These are phyloP conservation scores for Serpula lacrymans DNA, from an alignment of 768 basidiomycete genomes.

Conservation along the genomic window DNA sequence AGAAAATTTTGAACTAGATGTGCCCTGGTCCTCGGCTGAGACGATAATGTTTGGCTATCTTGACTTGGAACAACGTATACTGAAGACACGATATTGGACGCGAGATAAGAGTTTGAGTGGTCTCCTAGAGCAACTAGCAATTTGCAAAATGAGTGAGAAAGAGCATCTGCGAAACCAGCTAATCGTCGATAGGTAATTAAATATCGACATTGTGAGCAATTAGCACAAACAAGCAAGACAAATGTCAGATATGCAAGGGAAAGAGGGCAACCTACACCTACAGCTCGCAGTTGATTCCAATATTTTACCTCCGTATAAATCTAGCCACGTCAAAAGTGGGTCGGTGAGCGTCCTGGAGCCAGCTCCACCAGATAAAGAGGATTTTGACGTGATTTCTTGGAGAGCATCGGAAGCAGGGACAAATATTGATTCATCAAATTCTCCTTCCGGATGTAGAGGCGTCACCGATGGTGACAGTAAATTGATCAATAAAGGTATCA, in stretches of 20 bases:
- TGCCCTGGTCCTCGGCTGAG: conserved; percentile 35
- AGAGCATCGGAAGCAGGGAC: conserved; percentile 66
- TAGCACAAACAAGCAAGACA: neutral
- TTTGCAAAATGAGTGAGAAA: conserved; percentile 74
- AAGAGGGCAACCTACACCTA: conserved; percentile 27
- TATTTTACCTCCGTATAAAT: conserved; percentile 50
- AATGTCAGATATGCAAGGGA: neutral
- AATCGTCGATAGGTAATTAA: conserved; percentile 15
- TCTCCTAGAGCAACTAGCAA: conserved; percentile 80
- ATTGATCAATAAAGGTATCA: conserved; percentile 64
- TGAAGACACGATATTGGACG: conserved; percentile 57
- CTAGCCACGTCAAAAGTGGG: conserved; percentile 80
- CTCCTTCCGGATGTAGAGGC: conserved; percentile 25
- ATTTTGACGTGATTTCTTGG: conserved; percentile 74
- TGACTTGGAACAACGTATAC: conserved; percentile 22
- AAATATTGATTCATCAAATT: conserved; percentile 52
- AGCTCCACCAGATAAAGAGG: conserved; percentile 65
- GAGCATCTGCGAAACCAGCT: conserved; percentile 48
- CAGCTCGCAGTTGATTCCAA: conserved; percentile 34
- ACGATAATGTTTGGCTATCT: conserved; percentile 16
- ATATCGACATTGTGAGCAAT: neutral
- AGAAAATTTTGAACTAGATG: conserved; percentile 70
- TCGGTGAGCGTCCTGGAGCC: conserved; percentile 75
- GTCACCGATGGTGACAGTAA: conserved; percentile 51
- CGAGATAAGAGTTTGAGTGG: conserved; percentile 79